Base-by-base conservation (phyloP, 2,329 filamentous ascomycete genomes). In the Fusarium humuli region DNA sequence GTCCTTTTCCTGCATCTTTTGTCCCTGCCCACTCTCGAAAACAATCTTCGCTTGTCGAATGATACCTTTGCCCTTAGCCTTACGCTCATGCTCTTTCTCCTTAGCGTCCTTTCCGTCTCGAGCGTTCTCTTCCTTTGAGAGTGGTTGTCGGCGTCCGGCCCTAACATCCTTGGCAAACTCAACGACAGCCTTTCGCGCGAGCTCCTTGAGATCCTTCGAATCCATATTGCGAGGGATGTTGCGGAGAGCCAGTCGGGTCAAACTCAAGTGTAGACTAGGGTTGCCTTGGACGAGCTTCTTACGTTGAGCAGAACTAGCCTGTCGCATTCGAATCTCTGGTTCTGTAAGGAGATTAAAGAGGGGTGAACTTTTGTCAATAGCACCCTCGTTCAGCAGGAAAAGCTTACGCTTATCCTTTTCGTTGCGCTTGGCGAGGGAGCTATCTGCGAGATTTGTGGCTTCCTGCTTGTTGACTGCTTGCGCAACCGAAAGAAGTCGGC, bases 11-110 rank as follows among this genome's bases (percentile, higher is more conserved):
- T 86, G 81, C 16, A 97, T 89, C 83, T 98, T 98, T 76, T 89
- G 89, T 47, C 96, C 96, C 73, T 96, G 90, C 37, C 88, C 88
- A 59, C 91, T 92, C 83, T 99, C 96, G 76, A 96, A 98, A 40
- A 98, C 92, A 57, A 99, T 88, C 84, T 98, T 99, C 59, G 95
- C 92, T 82, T 99, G 96, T 75, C 90, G 92, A 45, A 99, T 94
- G 52, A 99, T 94, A 62, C 88, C 88, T 77, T 95, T 96, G 57
- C 93, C 92, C 79, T 95, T 94, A 71, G 88, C 83, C 78, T 92
- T 97, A 58, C 96, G 89, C 68, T 90, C 85, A 50, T 88, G 88
- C 77, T 99, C 96, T 5, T 93, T 92, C 65, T 93, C 90, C 73
- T 88, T 90, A 84, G 94, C 94, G 50, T 92, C 90, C 32, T 92